Evolutionary conservation across 495 filamentous ascomycete species (phyloP).

Genomic region (Aspergillus affinis): DNA sequence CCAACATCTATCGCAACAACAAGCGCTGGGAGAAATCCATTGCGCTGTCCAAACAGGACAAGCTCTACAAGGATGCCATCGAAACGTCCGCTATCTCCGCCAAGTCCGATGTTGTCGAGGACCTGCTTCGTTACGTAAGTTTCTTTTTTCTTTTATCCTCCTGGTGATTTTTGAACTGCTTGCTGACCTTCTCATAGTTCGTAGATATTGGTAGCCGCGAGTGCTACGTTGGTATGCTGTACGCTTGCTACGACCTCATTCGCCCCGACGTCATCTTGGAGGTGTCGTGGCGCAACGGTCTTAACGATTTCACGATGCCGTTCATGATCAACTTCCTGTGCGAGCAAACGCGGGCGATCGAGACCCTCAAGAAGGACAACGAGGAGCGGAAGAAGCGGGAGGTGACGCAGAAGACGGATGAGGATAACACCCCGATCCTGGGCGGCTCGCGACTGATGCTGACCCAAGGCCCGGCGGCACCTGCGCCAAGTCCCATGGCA

Average conservation of each 20-base stretch:
- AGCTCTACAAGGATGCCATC: conserved; percentile 99
- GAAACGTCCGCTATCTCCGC: conserved; percentile 96
- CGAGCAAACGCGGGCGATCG: conserved; percentile 84
- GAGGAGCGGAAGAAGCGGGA: conserved; percentile 94
- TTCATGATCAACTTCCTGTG: conserved; percentile 98
- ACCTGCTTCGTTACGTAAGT: conserved; percentile 93
- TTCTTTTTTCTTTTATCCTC: conserved; percentile 11
- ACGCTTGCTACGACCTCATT: conserved; percentile 97
- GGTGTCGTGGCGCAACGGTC: conserved; percentile 92
- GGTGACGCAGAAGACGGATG: conserved; percentile 79
- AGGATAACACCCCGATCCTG: conserved; percentile 91
- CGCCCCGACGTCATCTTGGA: conserved; percentile 89
- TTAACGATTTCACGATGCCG: conserved; percentile 98
- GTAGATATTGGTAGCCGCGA: conserved; percentile 98
- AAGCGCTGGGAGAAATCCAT: conserved; percentile 99
- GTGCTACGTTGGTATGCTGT: conserved; percentile 99
- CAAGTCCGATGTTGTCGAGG: conserved; percentile 90
- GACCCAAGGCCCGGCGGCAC: conserved; percentile 76
- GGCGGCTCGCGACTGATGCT: conserved; percentile 93
- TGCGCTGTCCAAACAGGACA: conserved; percentile 96
- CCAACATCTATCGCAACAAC: conserved; percentile 99
- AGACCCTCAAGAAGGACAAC: conserved; percentile 88
- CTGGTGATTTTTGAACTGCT: background rate
- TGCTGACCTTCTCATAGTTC: conserved; percentile 61
- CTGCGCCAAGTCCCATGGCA: conserved; percentile 57